phyloP scores from a whole-genome alignment of 768 basidiomycete genomes.

The Exidia glandulosa region DNA sequence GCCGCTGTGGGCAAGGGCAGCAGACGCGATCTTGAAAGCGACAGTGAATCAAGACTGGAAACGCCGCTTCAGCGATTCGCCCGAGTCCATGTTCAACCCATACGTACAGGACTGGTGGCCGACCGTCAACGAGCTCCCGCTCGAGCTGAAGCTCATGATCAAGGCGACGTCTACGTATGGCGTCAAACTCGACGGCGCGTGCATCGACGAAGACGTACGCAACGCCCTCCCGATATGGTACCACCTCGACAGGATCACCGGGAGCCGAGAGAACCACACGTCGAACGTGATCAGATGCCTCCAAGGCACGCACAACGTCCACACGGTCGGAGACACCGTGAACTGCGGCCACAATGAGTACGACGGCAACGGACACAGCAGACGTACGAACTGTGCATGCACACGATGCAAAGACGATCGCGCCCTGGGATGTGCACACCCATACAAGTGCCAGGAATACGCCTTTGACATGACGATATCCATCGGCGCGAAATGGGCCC shows the following conservation, averaged over 20 bases:
- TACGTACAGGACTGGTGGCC: neutral
- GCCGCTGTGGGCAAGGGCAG: constrained; percentile 20
- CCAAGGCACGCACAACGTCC: neutral
- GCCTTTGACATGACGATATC: neutral
- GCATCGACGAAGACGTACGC: neutral
- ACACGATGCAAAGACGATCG: neutral
- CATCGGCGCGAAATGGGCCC: neutral
- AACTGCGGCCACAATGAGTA: neutral
- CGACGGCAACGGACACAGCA: neutral
- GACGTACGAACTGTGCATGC: neutral
- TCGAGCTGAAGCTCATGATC: neutral
- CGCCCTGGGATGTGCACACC: neutral
- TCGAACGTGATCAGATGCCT: neutral
- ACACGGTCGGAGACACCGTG: neutral
- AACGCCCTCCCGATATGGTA: neutral
- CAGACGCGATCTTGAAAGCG: constrained; percentile 9
- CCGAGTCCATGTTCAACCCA: neutral
- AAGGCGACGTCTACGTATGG: neutral
- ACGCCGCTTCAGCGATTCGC: neutral
- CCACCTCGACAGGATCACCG: neutral
- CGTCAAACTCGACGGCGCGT: neutral
- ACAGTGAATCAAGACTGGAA: neutral
- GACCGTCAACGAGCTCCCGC: neutral
- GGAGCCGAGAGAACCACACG: neutral
- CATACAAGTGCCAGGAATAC: neutral